phyloP scores from a whole-genome alignment of 2,329 filamentous ascomycete genomes.

The Chaetomiaceae sp. region DNA sequence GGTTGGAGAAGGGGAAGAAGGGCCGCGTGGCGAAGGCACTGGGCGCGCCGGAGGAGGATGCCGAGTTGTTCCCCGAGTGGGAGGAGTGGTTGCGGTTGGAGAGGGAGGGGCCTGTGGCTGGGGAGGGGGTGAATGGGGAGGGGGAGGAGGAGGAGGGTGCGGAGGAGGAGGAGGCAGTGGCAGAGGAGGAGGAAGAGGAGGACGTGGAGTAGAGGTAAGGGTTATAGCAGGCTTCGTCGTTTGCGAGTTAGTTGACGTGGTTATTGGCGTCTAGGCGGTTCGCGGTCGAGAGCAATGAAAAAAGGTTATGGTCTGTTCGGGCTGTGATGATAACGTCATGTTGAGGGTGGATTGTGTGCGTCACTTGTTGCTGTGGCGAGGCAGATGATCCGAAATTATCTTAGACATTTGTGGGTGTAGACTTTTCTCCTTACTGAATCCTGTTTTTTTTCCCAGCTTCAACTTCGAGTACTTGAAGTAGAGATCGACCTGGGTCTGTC shows the following conservation, averaged over 20 bases:
- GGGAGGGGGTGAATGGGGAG: conserved; percentile 14
- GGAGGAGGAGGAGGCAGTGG: conserved; percentile 7
- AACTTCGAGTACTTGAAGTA: too few species aligned
- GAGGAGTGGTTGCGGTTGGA: conserved; percentile 82
- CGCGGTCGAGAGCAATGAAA: too few species aligned
- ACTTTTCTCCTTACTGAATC: too few species aligned
- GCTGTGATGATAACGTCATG: too few species aligned
- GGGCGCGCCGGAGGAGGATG: conserved; percentile 73
- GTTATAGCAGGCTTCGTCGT: too few species aligned
- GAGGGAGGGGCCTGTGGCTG: conserved; percentile 51
- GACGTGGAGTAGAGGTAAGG: not conserved
- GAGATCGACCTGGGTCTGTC: too few species aligned
- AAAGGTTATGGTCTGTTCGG: too few species aligned
- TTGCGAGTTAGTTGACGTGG: not conserved
- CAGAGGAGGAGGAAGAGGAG: conserved; percentile 10
- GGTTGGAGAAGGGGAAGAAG: conserved; percentile 78
- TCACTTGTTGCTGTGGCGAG: too few species aligned
- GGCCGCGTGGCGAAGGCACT: conserved; percentile 76
- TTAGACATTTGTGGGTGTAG: too few species aligned
- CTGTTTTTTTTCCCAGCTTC: too few species aligned
- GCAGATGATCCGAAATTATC: too few species aligned
- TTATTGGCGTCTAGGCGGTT: conserved; percentile 7
- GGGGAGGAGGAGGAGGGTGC: conserved; percentile 13
- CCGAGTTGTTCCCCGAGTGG: conserved; percentile 94
- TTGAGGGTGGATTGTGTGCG: too few species aligned